phyloP scores from a whole-genome alignment of 2,329 filamentous ascomycete species.

The Curvularia verruculosa region DNA sequence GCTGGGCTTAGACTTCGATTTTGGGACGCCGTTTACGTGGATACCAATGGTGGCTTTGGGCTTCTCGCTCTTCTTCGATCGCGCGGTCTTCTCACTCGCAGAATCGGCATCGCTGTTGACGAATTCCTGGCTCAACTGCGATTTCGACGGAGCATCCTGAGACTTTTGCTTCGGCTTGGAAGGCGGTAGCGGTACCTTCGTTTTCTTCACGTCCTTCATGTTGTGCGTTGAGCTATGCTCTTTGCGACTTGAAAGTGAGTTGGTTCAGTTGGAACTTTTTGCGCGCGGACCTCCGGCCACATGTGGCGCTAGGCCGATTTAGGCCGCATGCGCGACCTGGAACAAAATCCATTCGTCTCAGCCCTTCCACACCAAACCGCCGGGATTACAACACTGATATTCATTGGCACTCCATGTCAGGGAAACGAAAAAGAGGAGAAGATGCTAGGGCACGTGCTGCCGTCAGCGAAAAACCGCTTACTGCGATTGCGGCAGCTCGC shows the following conservation, averaged over 20 bases:
- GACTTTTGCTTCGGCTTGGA: constrained; percentile 36
- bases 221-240: constrained; percentile 20
- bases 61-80: constrained; percentile 27
- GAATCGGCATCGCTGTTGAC: constrained; percentile 45
- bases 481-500: constrained; percentile 45
- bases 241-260: constrained; percentile 19
- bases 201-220: constrained; percentile 46
- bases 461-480: constrained; percentile 32
- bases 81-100: constrained; percentile 25
- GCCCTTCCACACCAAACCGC: background rate
- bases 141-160: constrained; percentile 27
- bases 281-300: constrained; percentile 18
- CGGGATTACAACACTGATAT: constrained; percentile 8
- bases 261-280: constrained; percentile 40
- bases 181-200: constrained; percentile 43
- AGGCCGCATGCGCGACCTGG: constrained; percentile 1
- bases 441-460: constrained; percentile 1
- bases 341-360: constrained; percentile 18
- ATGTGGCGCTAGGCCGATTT: constrained; percentile 9
- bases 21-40: constrained; percentile 36
- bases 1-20: constrained; percentile 23
- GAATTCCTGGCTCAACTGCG: constrained; percentile 45
- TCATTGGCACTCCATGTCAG: constrained; percentile 32
- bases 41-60: constrained; percentile 39
- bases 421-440: constrained; percentile 39